A percentile compares a stretch with the other conserved stretches of the same genome.
Evolutionary conservation across 768 basidiomycete genomes (phyloP).

Genomic region (Lactifluus volemus): DNA sequence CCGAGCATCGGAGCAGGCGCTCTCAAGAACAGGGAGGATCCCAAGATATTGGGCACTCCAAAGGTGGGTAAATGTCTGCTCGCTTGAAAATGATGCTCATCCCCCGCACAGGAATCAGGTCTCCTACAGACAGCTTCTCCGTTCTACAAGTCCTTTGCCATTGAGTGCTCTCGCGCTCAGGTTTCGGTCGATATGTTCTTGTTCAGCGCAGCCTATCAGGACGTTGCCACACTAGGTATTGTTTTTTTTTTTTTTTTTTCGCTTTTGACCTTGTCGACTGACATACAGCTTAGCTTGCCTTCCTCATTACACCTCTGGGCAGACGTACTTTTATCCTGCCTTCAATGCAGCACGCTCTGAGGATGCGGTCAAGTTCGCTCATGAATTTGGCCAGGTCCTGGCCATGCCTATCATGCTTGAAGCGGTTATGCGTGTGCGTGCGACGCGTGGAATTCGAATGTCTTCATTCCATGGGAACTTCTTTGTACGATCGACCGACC

Average conservation of each 20-base stretch:
- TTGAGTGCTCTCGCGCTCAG: conserved; percentile 94
- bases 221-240: conserved; percentile 86
- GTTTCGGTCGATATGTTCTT: conserved; percentile 99
- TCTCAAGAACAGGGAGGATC: conserved; percentile 93
- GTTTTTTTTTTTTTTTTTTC: background rate
- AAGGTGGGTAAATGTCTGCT: conserved; percentile 46
- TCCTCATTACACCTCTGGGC: conserved; percentile 95
- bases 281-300: conserved; percentile 53
- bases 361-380: conserved; percentile 97
- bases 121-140: conserved; percentile 88
- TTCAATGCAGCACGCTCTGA: conserved; percentile 93
- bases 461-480: conserved; percentile 56
- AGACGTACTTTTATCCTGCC: conserved; percentile 96
- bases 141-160: conserved; percentile 98
- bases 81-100: background rate
- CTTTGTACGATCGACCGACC: conserved; percentile 49
- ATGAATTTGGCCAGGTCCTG: conserved; percentile 90
- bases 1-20: conserved; percentile 86
- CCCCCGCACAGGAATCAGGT: conserved; percentile 66
- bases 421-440: conserved; percentile 95
- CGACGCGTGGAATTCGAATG: conserved; percentile 55
- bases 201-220: conserved; percentile 88
- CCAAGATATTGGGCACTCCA: conserved; percentile 88
- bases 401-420: conserved; percentile 94
- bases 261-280: background rate